Evolutionary conservation across 23 red algal species (phyloP), one percentile per base, ranked within the genome.

Genomic region (Cyanidioschyzon merolae): DNA sequence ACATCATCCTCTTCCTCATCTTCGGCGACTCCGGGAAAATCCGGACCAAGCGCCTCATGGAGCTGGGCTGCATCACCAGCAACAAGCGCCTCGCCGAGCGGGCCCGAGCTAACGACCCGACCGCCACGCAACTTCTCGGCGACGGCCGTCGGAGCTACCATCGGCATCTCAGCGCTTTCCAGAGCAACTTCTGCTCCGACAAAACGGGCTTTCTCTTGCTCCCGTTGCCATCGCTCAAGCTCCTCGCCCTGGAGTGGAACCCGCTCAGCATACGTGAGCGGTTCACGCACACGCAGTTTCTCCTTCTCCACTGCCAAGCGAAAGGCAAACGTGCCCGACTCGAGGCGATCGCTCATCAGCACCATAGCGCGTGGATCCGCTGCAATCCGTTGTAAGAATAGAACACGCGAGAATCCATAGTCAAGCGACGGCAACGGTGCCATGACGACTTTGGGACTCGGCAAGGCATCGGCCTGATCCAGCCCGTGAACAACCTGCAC

Each of bases 381-480:
- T 12, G 74, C 79, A 67, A 81, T 50, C 82, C 79, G 77, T 12
- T 79, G 75, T 38, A 88, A 58, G 54, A 98, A 86, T 1, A 92
- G 76, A 31, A 79, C 76, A 37, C 88, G 82, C 34, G 94, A 75
- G 21, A 87, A 86, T 29, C 94, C 94, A 38, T 76, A 79, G 38
- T 98, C 88, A 37, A 98, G 59, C 37, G 84, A 86, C 71, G 67
- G 78, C 2, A 88, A 74, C 2, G 94, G 87, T 1, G 94, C 85
- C 27, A 98, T 75, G 2, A 98, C 75, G 30, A 98, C 94, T 76
- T 89, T 88, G n/a, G 94, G 94, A 1, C 58, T 50, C 2, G 85
- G 79, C 58, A 91, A 38, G 3, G 79, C 45, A 39, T 90, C 89
- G 58, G 89, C 76, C 29, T 90, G 77, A 41, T 76, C 77, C 54